Percentiles rank a stretch among this genome's conserved stretches.
These are phyloP conservation scores for Pouteria campechiana DNA, from an alignment of 179 eudicot genomes.

Conservation along the genomic window DNA sequence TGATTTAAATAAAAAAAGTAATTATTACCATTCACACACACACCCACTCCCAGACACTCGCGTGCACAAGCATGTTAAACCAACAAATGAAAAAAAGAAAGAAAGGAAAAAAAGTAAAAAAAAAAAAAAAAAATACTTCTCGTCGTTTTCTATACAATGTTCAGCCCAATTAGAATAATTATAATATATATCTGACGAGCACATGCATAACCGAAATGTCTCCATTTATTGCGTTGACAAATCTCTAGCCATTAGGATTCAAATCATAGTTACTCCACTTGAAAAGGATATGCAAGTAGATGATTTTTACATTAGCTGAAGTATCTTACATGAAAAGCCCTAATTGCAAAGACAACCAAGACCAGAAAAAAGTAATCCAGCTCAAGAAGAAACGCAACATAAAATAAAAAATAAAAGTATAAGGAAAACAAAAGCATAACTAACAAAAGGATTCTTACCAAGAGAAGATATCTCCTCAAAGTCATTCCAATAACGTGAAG, in stretches of 20 bases:
- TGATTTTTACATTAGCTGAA: too few species aligned
- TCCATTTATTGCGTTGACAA: too few species aligned
- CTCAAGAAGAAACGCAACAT: neutral
- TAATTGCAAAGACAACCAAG: too few species aligned
- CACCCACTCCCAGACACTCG: neutral
- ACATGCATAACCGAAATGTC: too few species aligned
- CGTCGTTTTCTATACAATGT: too few species aligned
- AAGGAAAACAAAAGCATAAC: neutral
- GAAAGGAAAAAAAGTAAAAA: neutral
- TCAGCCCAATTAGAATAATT: too few species aligned
- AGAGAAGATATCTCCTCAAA: slow-evolving; percentile 92
- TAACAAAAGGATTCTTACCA: slow-evolving; percentile 26
- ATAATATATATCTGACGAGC: too few species aligned
- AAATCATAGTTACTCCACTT: too few species aligned
- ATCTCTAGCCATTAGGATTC: too few species aligned
- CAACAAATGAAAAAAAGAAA: neutral
- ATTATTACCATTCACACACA: neutral
- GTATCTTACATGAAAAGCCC: too few species aligned
- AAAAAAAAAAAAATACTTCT: slow-evolving; percentile 4
- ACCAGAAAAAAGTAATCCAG: slow-evolving; percentile 5
- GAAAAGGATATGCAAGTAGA: too few species aligned
- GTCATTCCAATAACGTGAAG: slow-evolving; percentile 84
- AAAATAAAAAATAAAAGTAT: too few species aligned
- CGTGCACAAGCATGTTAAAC: slow-evolving; percentile 1
- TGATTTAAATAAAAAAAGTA: neutral